Evolutionary conservation across 331 rosid genomes (phyloP), one percentile per base, ranked within the genome.

Genomic region (Spiraea crenata): DNA sequence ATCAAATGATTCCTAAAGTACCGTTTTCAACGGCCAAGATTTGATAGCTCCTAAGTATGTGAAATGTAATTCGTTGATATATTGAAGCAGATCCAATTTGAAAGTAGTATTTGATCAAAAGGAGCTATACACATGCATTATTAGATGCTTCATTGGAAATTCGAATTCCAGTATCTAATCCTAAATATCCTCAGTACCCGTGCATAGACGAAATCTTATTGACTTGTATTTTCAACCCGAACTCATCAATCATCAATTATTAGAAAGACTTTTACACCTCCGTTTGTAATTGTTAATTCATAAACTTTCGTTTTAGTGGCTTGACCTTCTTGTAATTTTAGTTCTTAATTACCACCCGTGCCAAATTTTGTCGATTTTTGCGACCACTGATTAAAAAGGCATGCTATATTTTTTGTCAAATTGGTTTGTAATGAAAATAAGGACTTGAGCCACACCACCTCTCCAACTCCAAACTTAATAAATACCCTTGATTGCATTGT

Each of bases 171-270:
- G 31, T 52, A n/a, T n/a, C 6, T n/a, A 16, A 39, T 40, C 14
- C 48, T n/a, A 40, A 31, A 52, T 39, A 9, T n/a, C n/a, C n/a
- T n/a, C n/a, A n/a, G n/a, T n/a, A 63, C 49, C 25, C 73, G 69
- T 57, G 52, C 31, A 49, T 54, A 34, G 4, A 65, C 63, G 69
- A 41, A 65, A 65, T 65, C 77, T 42, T 9, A 16, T 57, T 57
- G 31, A 25, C 31, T 57, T 57, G 37, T 10, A 57, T 39, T 71
- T 65, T 14, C n/a, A 52, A 63, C 41, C 45, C 68, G 17, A 17
- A 41, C 8, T 71, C 19, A 77, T 20, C 6, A n/a, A 9, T 41
- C 48, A 6, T 52, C 47, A 45, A 70, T 34, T 17, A 61, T 40
- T 61, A 9, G 47, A 61, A 39, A 38, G 35, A n/a, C 35, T 15